Percentiles rank a stretch among this genome's conserved stretches.
Evolutionary conservation across 176 grass and related monocot species (phyloP).

Genomic region (Zea mays): DNA sequence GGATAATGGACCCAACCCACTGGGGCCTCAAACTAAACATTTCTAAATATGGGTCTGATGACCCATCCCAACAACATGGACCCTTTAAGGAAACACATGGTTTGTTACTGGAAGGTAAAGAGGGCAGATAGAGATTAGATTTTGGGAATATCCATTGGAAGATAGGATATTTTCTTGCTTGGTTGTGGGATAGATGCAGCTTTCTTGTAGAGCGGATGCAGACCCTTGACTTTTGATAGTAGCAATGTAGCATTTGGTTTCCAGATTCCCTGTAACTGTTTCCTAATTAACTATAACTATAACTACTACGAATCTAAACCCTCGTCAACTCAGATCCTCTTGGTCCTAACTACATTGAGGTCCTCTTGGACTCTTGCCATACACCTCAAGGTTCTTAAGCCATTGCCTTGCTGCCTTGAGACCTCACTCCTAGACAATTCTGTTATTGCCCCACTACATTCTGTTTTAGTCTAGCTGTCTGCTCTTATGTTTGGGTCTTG

Average conservation of each 20-base stretch:
- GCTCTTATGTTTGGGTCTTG: neutral
- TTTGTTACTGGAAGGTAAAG: neutral
- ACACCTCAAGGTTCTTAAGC: neutral
- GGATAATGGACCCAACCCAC: no score
- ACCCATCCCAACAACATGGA: no score
- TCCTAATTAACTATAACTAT: no score
- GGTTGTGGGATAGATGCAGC: neutral
- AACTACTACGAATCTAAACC: neutral
- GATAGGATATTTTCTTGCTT: constrained; percentile 12
- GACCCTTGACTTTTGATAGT: neutral
- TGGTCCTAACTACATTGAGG: neutral
- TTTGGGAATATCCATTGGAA: neutral
- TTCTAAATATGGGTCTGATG: no score
- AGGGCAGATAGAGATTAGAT: neutral
- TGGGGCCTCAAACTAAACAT: no score
- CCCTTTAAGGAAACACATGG: no score
- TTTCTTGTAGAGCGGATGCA: neutral
- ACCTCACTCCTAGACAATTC: neutral
- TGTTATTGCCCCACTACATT: neutral
- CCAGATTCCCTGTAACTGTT: no score
- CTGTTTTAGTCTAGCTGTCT: neutral
- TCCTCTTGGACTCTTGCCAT: neutral
- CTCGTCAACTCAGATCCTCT: neutral
- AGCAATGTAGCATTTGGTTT: neutral
- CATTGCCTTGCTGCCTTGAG: neutral